Conservation (phyloP, 2,329 filamentous ascomycete genomes). For the Trichoderma cornu-damae region DNA sequence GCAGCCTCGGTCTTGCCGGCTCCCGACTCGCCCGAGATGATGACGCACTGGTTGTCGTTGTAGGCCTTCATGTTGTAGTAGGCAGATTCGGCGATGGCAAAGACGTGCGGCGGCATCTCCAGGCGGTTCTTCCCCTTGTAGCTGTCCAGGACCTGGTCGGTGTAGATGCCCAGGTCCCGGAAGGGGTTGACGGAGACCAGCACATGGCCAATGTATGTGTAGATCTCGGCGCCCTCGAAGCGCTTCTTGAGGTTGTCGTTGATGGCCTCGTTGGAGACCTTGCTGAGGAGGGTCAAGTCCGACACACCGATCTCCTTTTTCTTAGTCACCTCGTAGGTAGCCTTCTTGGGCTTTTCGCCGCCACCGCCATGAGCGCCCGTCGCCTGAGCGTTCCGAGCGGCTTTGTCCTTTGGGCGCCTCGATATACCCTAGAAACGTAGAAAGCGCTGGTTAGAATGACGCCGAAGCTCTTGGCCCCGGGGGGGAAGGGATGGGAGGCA, state of each 20-base stretch:
- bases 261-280: constrained; percentile 98
- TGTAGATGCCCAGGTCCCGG: constrained; percentile 95
- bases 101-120: constrained; percentile 93
- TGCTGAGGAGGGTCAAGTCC: constrained; percentile 94
- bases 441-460: constrained; percentile 19
- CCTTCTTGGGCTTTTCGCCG: constrained; percentile 77
- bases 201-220: constrained; percentile 99
- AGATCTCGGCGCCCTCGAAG: constrained; percentile 96
- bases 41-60: constrained; percentile 97
- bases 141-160: constrained; percentile 83
- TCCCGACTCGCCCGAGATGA: constrained; percentile 97
- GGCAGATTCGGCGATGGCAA: constrained; percentile 88
- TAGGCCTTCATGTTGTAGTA: constrained; percentile 99
- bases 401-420: constrained; percentile 39
- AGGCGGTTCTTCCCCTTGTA: constrained; percentile 97
- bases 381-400: constrained; percentile 35
- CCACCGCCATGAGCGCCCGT: constrained; percentile 35
- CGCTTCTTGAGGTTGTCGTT: constrained; percentile 98
- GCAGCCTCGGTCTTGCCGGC: constrained; percentile 98
- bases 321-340: constrained; percentile 90
- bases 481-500: constrained; percentile 2
- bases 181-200: constrained; percentile 98
- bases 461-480: not conserved
- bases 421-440: constrained; percentile 34
- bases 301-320: constrained; percentile 99